A percentile compares a stretch with the other conserved stretches of the same genome.
phyloP scores from a whole-genome alignment of 2,329 filamentous ascomycete genomes.

The Nigrospora osmanthi region DNA sequence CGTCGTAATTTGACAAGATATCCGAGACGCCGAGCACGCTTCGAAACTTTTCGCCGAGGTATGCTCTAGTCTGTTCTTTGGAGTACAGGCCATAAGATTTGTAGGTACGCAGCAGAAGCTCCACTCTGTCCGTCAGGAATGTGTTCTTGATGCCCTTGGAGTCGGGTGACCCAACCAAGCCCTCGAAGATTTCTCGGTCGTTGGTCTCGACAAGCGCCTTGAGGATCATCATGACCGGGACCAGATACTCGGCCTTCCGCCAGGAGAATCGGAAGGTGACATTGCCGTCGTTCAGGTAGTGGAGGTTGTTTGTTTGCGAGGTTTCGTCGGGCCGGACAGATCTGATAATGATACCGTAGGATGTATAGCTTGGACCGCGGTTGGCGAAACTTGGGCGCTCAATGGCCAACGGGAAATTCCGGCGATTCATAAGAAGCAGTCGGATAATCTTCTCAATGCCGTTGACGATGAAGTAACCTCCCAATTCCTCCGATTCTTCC shows the following conservation, averaged over 20 bases:
- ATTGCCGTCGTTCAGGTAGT: conserved; percentile 93
- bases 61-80: conserved; percentile 73
- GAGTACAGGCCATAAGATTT: conserved; percentile 83
- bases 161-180: conserved; percentile 70
- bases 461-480: conserved; percentile 96
- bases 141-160: conserved; percentile 79
- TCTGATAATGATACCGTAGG: conserved; percentile 83
- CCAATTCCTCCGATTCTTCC: conserved; percentile 92
- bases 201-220: conserved; percentile 95
- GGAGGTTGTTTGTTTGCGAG: conserved; percentile 92
- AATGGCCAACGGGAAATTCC: conserved; percentile 95
- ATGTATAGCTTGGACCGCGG: conserved; percentile 80
- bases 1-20: conserved; percentile 79
- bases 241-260: conserved; percentile 94
- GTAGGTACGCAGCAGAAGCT: conserved; percentile 86
- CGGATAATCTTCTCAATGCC: conserved; percentile 96
- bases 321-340: conserved; percentile 95
- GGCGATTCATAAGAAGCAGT: conserved; percentile 78
- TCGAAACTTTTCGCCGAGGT: conserved; percentile 85
- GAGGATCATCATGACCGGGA: conserved; percentile 92
- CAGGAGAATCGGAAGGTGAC: conserved; percentile 96
- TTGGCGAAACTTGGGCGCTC: conserved; percentile 83
- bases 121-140: conserved; percentile 90
- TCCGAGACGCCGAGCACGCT: conserved; percentile 78
- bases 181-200: conserved; percentile 91